Evolutionary conservation across 306 rosid species (phyloP).

Genomic region (Cicer yamashitae): DNA sequence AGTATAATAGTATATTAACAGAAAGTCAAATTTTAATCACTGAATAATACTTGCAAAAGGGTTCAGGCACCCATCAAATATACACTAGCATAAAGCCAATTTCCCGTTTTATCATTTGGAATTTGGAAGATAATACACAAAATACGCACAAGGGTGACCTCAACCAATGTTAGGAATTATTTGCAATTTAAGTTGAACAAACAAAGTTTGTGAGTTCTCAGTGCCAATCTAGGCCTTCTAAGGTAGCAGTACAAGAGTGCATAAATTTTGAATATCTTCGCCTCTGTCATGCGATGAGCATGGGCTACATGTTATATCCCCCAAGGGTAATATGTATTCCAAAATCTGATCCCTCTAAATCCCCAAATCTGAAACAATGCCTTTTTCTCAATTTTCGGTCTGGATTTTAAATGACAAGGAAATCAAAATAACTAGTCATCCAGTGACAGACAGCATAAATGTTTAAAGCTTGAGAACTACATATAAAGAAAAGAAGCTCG

Average conservation of each 20-base stretch:
- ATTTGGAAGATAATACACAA: conserved; percentile 20
- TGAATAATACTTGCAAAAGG: conserved; percentile 14
- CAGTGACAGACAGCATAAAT: conserved; percentile 33
- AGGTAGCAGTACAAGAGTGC: conserved; percentile 29
- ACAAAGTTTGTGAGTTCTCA: conserved; percentile 31
- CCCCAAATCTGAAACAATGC: conserved; percentile 42
- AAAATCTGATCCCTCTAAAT: conserved; percentile 46
- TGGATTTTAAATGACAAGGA: conserved; percentile 47
- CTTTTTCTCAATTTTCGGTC: conserved; percentile 51
- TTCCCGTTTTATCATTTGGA: conserved; percentile 1
- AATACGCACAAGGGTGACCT: conserved; percentile 25
- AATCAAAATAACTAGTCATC: conserved; percentile 31
- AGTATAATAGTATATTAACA: background rate
- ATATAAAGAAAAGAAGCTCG: conserved; percentile 42
- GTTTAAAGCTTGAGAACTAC: conserved; percentile 37
- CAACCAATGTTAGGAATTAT: conserved; percentile 36
- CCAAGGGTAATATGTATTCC: conserved; percentile 38
- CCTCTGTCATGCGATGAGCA: conserved; percentile 37
- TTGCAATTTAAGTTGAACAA: conserved; percentile 42
- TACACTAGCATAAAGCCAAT: conserved; percentile 8
- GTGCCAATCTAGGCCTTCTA: conserved; percentile 37
- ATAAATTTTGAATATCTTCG: conserved; percentile 32
- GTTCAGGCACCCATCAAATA: background rate
- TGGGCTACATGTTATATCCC: conserved; percentile 33
- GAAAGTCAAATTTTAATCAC: background rate